phyloP scores from a whole-genome alignment of 176 grass and related monocot species.

The Luzula sylvatica region DNA sequence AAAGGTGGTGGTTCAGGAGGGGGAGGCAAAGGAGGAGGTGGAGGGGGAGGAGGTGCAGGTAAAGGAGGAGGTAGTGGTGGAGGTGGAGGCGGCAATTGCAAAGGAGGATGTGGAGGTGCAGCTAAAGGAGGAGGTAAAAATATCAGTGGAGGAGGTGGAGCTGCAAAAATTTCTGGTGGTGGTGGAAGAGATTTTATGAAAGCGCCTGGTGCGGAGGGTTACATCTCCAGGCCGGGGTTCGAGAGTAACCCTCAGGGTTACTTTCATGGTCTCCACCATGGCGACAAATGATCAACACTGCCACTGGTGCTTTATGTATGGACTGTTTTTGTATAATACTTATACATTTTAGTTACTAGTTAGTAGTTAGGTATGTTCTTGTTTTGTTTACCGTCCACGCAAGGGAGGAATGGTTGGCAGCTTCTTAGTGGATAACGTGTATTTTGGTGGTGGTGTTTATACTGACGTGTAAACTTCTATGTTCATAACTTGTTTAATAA shows the following conservation, averaged over 20 bases:
- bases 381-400: no score
- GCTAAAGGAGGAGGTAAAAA: neutral
- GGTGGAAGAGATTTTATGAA: neutral
- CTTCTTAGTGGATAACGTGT: no score
- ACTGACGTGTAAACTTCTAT: no score
- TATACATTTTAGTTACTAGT: no score
- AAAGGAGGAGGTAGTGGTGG: no score
- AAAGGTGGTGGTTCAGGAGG: no score
- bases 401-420: no score
- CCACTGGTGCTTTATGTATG: neutral
- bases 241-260: conserved; percentile 1
- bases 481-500: no score
- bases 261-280: neutral
- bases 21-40: no score
- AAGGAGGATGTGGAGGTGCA: neutral
- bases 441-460: no score
- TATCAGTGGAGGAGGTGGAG: neutral
- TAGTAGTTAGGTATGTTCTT: no score
- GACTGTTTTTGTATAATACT: neutral
- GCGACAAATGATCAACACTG: neutral
- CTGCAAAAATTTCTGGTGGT: neutral
- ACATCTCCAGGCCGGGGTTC: neutral
- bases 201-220: neutral
- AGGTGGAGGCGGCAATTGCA: neutral
- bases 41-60: no score